These are phyloP conservation scores for Anthracocystis setariae DNA, from an alignment of 1,284 basidiomycete genomes.

Conservation along the genomic window DNA sequence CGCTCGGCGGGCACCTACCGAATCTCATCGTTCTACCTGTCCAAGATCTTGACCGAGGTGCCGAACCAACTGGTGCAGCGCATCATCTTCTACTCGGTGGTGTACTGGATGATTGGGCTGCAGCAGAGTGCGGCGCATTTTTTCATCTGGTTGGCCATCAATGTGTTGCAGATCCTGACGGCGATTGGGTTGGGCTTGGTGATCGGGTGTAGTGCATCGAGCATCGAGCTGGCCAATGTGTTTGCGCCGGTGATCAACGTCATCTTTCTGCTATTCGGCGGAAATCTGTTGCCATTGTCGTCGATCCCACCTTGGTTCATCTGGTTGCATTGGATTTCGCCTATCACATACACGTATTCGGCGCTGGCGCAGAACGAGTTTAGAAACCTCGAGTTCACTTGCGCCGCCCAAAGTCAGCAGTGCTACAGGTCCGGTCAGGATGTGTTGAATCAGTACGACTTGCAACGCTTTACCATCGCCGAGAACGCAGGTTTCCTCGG, in stretches of 20 bases:
- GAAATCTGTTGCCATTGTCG: constrained; percentile 46
- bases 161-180: constrained; percentile 34
- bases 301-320: constrained; percentile 54
- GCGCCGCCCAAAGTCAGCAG: constrained; percentile 27
- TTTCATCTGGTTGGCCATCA: constrained; percentile 54
- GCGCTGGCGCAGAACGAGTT: constrained; percentile 56
- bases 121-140: constrained; percentile 28
- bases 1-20: constrained; percentile 50
- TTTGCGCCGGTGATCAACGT: constrained; percentile 58
- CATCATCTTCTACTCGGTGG: constrained; percentile 25
- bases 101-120: constrained; percentile 55
- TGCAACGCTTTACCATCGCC: constrained; percentile 48
- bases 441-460: constrained; percentile 50
- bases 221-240: constrained; percentile 50
- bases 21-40: constrained; percentile 47
- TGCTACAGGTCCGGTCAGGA: constrained; percentile 52
- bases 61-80: constrained; percentile 49
- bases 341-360: constrained; percentile 53
- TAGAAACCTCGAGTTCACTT: constrained; percentile 25
- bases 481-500: constrained; percentile 52
- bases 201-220: constrained; percentile 40
- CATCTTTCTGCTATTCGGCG: constrained; percentile 54
- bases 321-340: constrained; percentile 54
- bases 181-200: constrained; percentile 40
- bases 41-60: constrained; percentile 48